Conservation (phyloP, 331 rosid species). For the Malus hybrid region DNA sequence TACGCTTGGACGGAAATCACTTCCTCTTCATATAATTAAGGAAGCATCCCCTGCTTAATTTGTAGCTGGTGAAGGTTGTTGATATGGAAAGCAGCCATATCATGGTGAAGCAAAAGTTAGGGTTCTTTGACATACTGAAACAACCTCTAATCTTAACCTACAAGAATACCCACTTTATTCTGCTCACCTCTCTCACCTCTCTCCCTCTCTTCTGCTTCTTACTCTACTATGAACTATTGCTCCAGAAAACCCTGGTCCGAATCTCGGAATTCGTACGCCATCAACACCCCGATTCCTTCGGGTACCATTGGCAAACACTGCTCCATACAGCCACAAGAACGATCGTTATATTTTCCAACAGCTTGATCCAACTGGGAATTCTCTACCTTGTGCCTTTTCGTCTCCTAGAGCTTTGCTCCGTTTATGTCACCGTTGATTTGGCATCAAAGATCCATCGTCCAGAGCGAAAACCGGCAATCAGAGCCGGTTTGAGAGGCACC, state of each 20-base stretch:
- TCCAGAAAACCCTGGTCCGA: conserved; percentile 27
- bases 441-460: neutral
- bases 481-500: neutral
- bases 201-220: conserved; percentile 13
- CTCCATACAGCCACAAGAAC: neutral
- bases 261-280: conserved; percentile 10
- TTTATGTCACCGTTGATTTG: neutral
- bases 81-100: conserved; percentile 13
- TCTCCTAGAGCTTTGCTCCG: neutral
- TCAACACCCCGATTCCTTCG: neutral
- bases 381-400: neutral
- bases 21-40: too few relatives aligned
- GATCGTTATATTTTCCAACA: conserved; percentile 1
- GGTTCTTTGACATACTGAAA: neutral
- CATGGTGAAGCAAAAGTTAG: conserved; percentile 3
- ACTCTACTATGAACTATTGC: conserved; percentile 7
- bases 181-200: neutral
- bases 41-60: neutral
- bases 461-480: neutral
- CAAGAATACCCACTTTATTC: conserved; percentile 2
- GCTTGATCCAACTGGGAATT: conserved; percentile 28
- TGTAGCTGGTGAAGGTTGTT: neutral
- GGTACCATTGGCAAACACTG: neutral
- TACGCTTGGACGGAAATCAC: too few relatives aligned
- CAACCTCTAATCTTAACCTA: neutral